phyloP scores from a whole-genome alignment of 1,139 yeast genomes.

The Kazachstania sp. region DNA sequence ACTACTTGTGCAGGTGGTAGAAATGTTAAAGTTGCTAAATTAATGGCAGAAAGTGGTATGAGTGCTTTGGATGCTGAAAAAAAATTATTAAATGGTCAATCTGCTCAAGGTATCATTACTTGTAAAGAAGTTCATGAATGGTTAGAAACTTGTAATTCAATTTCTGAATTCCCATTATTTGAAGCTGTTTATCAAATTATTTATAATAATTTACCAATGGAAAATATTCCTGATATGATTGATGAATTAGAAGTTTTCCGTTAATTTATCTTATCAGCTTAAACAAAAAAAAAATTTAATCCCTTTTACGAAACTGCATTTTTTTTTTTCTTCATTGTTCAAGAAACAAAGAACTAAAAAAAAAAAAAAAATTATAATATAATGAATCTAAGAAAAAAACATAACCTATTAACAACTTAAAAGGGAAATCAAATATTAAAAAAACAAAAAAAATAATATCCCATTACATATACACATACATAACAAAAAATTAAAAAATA shows the following conservation, averaged over 20 bases:
- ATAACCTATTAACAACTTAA: too few relatives aligned
- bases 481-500: neutral
- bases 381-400: neutral
- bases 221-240: conserved; percentile 53
- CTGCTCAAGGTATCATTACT: conserved; percentile 89
- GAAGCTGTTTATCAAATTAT: conserved; percentile 78
- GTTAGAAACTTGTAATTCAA: conserved; percentile 49
- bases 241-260: conserved; percentile 34
- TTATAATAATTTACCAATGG: conserved; percentile 59
- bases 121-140: conserved; percentile 84
- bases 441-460: too few relatives aligned
- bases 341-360: neutral
- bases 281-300: neutral
- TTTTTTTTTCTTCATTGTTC: too few relatives aligned
- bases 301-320: too few relatives aligned
- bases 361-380: neutral
- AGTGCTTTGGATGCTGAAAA: conserved; percentile 73
- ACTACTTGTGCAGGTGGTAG: conserved; percentile 97
- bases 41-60: conserved; percentile 62
- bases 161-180: conserved; percentile 76
- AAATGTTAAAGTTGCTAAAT: conserved; percentile 80
- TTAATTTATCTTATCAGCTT: too few relatives aligned
- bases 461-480: neutral
- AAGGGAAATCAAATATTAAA: too few relatives aligned
- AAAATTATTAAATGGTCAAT: conserved; percentile 79